Evolutionary conservation across 257 asterid species (phyloP).

Genomic region (Solanum paucissectum): DNA sequence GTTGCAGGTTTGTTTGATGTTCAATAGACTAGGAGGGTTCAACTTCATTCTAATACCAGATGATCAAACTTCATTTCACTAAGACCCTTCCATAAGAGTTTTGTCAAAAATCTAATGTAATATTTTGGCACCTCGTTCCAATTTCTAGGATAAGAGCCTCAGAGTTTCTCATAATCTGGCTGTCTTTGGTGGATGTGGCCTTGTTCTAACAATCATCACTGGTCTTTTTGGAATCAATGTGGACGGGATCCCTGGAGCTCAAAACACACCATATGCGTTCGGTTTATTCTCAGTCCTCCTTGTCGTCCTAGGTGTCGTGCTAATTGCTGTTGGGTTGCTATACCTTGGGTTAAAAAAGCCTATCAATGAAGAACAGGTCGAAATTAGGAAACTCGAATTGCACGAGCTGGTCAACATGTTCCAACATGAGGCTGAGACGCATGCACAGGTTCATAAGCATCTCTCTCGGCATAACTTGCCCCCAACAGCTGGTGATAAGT

Average conservation of each 20-base stretch:
- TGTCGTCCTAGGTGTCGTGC: constrained; percentile 40
- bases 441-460: constrained; percentile 76
- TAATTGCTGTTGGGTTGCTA: constrained; percentile 58
- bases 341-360: constrained; percentile 80
- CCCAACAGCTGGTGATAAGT: constrained; percentile 77
- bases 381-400: constrained; percentile 70
- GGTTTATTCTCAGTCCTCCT: constrained; percentile 65
- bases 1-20: constrained; percentile 61
- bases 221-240: constrained; percentile 92
- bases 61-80: neutral
- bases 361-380: constrained; percentile 54
- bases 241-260: constrained; percentile 87
- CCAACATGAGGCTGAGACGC: constrained; percentile 91
- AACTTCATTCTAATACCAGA: neutral
- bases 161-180: constrained; percentile 78
- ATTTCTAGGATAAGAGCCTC: constrained; percentile 77
- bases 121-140: neutral
- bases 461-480: constrained; percentile 60
- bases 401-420: constrained; percentile 71
- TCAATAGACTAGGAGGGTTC: neutral
- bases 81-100: neutral
- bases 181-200: constrained; percentile 93
- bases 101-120: neutral
- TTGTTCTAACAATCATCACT: constrained; percentile 69
- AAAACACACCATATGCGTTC: constrained; percentile 72